A percentile compares a stretch with the other conserved stretches of the same genome.
phyloP scores from a whole-genome alignment of 495 filamentous ascomycete species.

The Rusavskia elegans region DNA sequence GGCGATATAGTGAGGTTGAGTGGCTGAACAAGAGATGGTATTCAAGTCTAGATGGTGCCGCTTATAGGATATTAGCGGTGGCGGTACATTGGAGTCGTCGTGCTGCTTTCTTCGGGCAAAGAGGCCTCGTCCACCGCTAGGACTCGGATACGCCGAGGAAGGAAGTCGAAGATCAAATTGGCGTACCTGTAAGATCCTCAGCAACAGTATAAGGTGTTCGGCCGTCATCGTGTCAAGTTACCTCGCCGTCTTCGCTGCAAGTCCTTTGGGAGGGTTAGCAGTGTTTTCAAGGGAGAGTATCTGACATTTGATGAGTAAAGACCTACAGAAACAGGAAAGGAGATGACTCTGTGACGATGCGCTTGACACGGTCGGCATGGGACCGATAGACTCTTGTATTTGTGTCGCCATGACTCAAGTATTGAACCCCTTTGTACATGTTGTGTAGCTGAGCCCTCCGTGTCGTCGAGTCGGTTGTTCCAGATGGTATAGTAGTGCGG shows the following conservation, averaged over 20 bases:
- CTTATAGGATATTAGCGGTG: constrained; percentile 60
- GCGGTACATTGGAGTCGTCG: constrained; percentile 43
- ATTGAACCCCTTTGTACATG: constrained; percentile 34
- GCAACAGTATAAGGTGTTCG: background rate
- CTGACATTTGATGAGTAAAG: background rate
- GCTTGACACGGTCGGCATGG: constrained; percentile 57
- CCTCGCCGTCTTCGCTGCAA: constrained; percentile 64
- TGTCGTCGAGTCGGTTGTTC: constrained; percentile 20
- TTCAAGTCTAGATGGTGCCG: constrained; percentile 51
- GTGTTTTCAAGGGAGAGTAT: background rate
- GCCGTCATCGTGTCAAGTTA: constrained; percentile 11
- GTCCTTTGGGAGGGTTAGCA: constrained; percentile 18
- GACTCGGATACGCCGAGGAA: constrained; percentile 44
- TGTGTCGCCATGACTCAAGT: constrained; percentile 43
- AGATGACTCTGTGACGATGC: constrained; percentile 61
- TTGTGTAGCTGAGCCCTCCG: constrained; percentile 32
- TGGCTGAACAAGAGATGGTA: constrained; percentile 57
- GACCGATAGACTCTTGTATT: constrained; percentile 50
- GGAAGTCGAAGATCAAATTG: constrained; percentile 61
- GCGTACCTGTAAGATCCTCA: constrained; percentile 20
- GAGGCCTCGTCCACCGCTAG: constrained; percentile 33
- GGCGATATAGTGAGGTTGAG: constrained; percentile 63
- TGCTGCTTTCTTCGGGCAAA: constrained; percentile 28
- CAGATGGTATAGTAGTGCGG: constrained; percentile 18
- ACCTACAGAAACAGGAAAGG: constrained; percentile 44